A percentile compares a stretch with the other conserved stretches of the same genome.
phyloP scores from a whole-genome alignment of 768 basidiomycete species.

The Lentinula raphanica region DNA sequence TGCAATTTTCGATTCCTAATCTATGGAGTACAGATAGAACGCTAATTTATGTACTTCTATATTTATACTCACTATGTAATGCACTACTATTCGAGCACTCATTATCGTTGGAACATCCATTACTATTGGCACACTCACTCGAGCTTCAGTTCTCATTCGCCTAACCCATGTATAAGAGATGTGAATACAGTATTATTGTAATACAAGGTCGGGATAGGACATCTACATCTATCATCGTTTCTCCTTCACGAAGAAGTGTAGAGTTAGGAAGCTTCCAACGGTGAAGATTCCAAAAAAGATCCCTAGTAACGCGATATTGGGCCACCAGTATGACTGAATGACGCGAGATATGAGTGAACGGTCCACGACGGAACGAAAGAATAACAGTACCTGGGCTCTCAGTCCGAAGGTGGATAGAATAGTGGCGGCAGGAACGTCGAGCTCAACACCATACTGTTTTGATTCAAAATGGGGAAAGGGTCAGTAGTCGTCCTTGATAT shows the following conservation, averaged over 20 bases:
- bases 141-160: too few relatives aligned
- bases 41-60: too few relatives aligned
- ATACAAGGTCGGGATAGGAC: too few relatives aligned
- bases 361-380: neutral
- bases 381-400: conserved; percentile 61
- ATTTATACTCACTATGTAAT: too few relatives aligned
- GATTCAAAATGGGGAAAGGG: too few relatives aligned
- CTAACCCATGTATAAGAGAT: neutral
- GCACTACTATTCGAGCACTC: too few relatives aligned
- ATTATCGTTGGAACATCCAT: too few relatives aligned
- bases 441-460: conserved; percentile 86
- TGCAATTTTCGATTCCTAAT: conserved; percentile 14
- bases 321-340: conserved; percentile 92
- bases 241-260: conserved; percentile 91
- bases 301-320: conserved; percentile 79
- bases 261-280: conserved; percentile 64
- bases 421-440: conserved; percentile 93
- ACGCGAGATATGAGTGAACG: neutral
- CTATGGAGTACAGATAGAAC: neutral
- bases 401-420: conserved; percentile 94
- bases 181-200: neutral
- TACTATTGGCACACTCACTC: too few relatives aligned
- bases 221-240: conserved; percentile 28
- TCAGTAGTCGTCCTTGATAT: neutral
- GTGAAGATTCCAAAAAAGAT: conserved; percentile 86